Base-by-base conservation (phyloP, 2,329 filamentous ascomycete species). In the Aspergillus bombycis region DNA sequence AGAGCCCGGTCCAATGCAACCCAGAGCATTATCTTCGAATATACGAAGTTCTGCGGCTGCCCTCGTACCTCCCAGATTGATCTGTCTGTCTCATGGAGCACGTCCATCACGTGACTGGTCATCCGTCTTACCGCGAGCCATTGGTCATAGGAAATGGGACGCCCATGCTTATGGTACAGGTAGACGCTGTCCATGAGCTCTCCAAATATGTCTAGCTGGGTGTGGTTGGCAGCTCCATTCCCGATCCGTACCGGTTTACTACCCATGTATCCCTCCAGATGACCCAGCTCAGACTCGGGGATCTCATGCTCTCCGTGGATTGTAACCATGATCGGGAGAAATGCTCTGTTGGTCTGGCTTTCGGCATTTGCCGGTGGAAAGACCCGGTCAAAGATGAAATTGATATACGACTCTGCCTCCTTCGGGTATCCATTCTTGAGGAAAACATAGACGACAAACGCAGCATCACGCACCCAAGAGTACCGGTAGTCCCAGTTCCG, bases 21-120 rank as follows among this genome's bases (percentile, higher is more conserved):
- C 91, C 91, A 94, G 26, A 94, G 83, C 88, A 93, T 91, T 67
- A 94, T 84, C 73, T 93, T 92, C n/a, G 89, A 91, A 77, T 93
- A 94, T 16, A 89, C 87, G 68, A 93, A 94, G 71, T 92, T 87
- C 75, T 93, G 46, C 3, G 23, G 23, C 16, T n/a, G 1, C 26
- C 46, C 46, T 9, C 46, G 14, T 26, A 50, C 89, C 26, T 50
- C 46, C 46, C 46, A 50, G 23, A 50, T 50, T 2, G 46, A 50
- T n/a, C 46, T 28, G 7, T 50, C 46, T 1, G 23, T 21, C 11
- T 50, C 46, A 19, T 50, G 23, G 9, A 50, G 23, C 16, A 50
- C 46, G 14, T 30, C 16, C 26, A 30, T 28, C 23, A 50, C 46
- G 26, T 50, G 46, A 26, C 26, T n/a, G 43, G 81, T 79, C 75